phyloP scores from a whole-genome alignment of 164 flowering plant genomes.

The Vitis rotundifolia region DNA sequence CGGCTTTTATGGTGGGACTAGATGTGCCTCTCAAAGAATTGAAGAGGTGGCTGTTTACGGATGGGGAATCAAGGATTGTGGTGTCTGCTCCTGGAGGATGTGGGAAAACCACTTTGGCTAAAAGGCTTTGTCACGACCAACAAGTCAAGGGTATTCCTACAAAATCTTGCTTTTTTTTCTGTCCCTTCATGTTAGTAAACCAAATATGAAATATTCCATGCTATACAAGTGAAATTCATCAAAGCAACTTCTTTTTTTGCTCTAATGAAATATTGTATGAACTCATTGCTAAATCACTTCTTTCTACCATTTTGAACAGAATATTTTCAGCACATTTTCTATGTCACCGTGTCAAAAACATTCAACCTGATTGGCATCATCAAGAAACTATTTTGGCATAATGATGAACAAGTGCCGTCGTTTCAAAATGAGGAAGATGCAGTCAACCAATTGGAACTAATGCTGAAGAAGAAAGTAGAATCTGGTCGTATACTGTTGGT shows the following conservation, averaged over 20 bases:
- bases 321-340: background rate
- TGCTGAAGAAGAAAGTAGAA: background rate
- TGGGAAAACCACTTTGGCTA: constrained; percentile 3
- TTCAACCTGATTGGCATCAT: background rate
- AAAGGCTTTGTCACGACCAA: background rate
- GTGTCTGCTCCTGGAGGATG: constrained; percentile 1
- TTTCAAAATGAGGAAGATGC: constrained; percentile 1
- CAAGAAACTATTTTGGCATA: background rate
- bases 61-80: background rate
- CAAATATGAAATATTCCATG: no score
- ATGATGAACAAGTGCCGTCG: background rate
- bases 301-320: background rate
- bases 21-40: background rate
- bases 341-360: background rate
- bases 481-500: background rate
- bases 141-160: background rate
- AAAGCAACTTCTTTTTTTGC: no score
- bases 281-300: background rate
- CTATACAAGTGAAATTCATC: no score
- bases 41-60: background rate
- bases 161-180: no score
- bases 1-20: constrained; percentile 4
- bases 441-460: background rate
- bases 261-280: background rate
- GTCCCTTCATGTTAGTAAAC: no score